Evolutionary conservation across 768 basidiomycete species (phyloP), one percentile per base, ranked within the genome.

Genomic region (Podaxis rugospora): DNA sequence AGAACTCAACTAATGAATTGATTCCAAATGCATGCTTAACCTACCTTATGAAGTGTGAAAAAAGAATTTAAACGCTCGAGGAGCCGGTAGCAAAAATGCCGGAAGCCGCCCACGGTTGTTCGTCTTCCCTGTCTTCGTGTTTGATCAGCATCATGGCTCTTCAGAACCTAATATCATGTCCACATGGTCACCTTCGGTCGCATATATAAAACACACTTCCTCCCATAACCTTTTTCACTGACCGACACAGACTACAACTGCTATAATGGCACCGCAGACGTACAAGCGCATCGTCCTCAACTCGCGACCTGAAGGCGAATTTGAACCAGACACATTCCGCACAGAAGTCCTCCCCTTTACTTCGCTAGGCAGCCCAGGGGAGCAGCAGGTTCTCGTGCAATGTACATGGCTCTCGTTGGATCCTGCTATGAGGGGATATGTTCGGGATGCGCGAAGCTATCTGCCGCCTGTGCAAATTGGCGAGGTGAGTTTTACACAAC

Each of bases 341-440:
- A 78, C 75, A 0, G 86, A 89, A 72, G 70, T 75, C 2, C 69
- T 80, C 14, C 76, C 83, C 1, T 80, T 82, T 63, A 75, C 80
- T 64, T 72, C 69, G 51, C 76, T 91, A 55, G 59, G 59, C 1
- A 80, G 81, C 67, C 79, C 86, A 5, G 80, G 79, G 1, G 63
- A 71, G 18, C 71, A 74, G 23, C 79, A 89, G 63, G 85, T 86
- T 6, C 77, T 95, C 50, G 84, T 98, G n/a, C 82, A 85, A 70
- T 85, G 90, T 61, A 85, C 87, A 51, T 95, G 88, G 78, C 68
- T 93, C 35, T 87, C 86, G 36, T 71, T 97, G 64, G 95, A 97
- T 67, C 93, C 95, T 18, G 92, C 93, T 0, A 93, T 94, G 92
- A 82, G 93, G 7, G 85, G 84, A 11, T 97, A 90, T 81, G 68